These are phyloP conservation scores for Wakefieldia striispora DNA, from an alignment of 768 basidiomycete genomes.

Conservation along the genomic window DNA sequence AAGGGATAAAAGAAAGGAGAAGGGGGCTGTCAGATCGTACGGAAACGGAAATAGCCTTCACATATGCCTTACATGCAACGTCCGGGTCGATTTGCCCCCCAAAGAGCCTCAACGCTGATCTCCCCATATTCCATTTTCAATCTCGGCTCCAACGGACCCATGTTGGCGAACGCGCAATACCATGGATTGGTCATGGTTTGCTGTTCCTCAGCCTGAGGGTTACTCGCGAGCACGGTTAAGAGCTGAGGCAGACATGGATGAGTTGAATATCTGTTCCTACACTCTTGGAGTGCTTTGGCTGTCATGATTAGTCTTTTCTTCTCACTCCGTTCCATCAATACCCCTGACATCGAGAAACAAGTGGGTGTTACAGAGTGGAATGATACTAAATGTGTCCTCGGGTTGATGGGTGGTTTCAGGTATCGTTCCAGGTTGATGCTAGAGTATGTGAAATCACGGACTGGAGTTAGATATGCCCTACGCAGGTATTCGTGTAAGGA, in stretches of 20 bases:
- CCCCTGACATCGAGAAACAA: constrained; percentile 16
- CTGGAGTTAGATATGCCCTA: neutral
- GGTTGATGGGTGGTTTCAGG: constrained; percentile 16
- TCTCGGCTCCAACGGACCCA: constrained; percentile 11
- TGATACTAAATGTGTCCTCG: constrained; percentile 18
- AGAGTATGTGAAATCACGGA: neutral
- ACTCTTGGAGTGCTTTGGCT: constrained; percentile 10
- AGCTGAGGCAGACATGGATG: constrained; percentile 18
- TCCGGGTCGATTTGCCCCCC: constrained; percentile 9
- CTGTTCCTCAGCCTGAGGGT: neutral
- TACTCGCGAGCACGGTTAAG: neutral
- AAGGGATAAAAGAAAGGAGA: neutral
- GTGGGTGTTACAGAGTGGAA: constrained; percentile 10
- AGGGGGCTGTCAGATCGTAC: no score
- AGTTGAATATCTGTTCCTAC: constrained; percentile 5
- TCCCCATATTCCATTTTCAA: constrained; percentile 4
- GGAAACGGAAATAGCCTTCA: neutral
- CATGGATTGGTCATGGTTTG: neutral
- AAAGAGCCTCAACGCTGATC: constrained; percentile 1
- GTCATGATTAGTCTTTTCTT: constrained; percentile 13
- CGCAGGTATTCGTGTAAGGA: no score
- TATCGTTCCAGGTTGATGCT: constrained; percentile 19
- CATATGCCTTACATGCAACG: constrained; percentile 4
- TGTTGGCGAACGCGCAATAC: constrained; percentile 12
- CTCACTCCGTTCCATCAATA: constrained; percentile 7